Base-by-base conservation (phyloP, 768 basidiomycete genomes). In the Pisolithus albus region DNA sequence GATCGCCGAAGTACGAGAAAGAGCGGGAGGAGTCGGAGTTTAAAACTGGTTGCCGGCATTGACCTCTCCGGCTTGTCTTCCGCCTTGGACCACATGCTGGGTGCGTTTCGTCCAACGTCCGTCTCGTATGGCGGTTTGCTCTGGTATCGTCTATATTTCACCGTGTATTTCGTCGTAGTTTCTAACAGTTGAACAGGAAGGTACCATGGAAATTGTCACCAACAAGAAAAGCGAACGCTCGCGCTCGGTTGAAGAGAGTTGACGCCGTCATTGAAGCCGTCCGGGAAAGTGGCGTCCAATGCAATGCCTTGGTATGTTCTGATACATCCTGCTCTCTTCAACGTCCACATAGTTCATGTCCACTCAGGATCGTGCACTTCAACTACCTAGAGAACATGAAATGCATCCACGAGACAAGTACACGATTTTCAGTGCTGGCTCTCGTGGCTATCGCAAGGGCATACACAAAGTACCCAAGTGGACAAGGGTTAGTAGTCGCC, bases 401-500 rank as follows among this genome's bases (percentile, higher is more conserved):
- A 98, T 98, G 96, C 77, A 72, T 10, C 73, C 95, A 1, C 82
- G 77, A 61, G 95, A 98, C 74, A 99, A 99, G 69, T 99, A 98
- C 72, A 96, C 94, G 4, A 81, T 88, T 18, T 98, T 93, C 70
- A 81, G 79, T 37, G 74, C 80, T 4, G 81, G 79, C 38, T 72
- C 73, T 1, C 75, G 68, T 52, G 87, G 89, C 6, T 99, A 95
- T 69, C 75, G 95, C 41, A 97, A 97, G 62, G 88, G 91, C 23
- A 92, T 96, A 46, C 94, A 98, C 72, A 94, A 94, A 63, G 88
- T 95, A 24, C 94, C 94, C n/a, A 95, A 96, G 64, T 97, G 86
- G 82, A 96, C 94, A 46, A 78, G 91, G 69, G 93, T 94, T 58
- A 53, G 86, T 72, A 24, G 30, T 5, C 23, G 21, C 19, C 34